Evolutionary conservation across 495 filamentous ascomycete species (phyloP), one percentile per base, ranked within the genome.

Genomic region (Aspergillus taichungensis): DNA sequence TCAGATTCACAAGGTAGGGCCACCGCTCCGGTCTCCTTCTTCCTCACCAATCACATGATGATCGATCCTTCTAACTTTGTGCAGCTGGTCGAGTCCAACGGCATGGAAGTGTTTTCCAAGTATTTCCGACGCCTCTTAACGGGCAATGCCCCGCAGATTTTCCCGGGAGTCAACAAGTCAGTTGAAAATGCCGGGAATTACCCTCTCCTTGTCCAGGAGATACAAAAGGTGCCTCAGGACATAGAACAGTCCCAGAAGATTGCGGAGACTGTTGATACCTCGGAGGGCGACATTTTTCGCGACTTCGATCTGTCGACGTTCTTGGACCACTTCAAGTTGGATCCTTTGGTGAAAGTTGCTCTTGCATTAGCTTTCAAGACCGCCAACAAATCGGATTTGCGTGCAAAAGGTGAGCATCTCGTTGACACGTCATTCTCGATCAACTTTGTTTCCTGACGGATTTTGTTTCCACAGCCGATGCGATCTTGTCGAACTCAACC

Each of bases 271-370:
- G 84, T 99, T 50, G 89, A 95, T 60, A 79, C 80, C 1, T 82
- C 82, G 12, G 83, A 87, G 41, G 88, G 88, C 46, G 88, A 96
- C 52, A 79, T 95, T 27, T 95, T 95, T 64, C 82, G 85, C 35
- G 89, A 97, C 56, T 95, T 97, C 52, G 90, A 97, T 57, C 74
- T 97, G 8, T 84, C 87, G 4, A 86, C 82, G 5, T 97, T 99
- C 54, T 77, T 95, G 72, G 84, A 89, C 42, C 88, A 95, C 59
- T 96, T 97, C 71, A 84, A 88, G 49, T 73, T 99, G 30, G 87
- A 95, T 63, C 79, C 88, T 7, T 55, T 95, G 11, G 75, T 88
- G 55, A 94, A 94, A 72, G 84, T 86, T 12, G 73, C 91, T n/a
- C 73, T 99, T 35, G 88, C 88, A 24, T 69, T 95, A 37, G 88